Conservation (phyloP, 1,284 basidiomycete genomes). For the Cystobasidium pallidum region DNA sequence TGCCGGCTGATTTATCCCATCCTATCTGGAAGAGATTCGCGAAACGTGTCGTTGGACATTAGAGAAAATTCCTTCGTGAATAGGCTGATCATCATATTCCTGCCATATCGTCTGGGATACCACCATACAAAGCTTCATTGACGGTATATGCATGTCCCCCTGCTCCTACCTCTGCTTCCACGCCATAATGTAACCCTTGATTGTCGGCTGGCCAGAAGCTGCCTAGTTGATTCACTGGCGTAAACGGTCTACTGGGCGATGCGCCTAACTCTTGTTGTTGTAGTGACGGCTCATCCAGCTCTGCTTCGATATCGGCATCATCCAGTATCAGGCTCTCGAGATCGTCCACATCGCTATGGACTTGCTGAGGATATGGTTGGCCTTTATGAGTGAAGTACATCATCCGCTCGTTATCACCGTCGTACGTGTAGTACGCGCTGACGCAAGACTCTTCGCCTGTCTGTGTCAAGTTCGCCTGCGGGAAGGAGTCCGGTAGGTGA, state of each 20-base stretch:
- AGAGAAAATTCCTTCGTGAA: no score
- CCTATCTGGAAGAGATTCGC: neutral
- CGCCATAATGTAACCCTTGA: neutral
- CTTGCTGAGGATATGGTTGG: neutral
- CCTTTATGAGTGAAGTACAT: neutral
- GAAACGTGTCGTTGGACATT: neutral
- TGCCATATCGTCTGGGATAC: neutral
- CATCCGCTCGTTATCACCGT: neutral
- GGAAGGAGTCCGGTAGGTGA: neutral
- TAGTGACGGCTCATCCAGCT: conserved; percentile 10
- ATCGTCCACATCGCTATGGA: neutral
- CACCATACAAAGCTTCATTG: neutral
- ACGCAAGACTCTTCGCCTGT: neutral
- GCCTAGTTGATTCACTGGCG: neutral
- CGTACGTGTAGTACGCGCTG: neutral
- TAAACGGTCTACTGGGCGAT: neutral
- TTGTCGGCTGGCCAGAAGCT: neutral
- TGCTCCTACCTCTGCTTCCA: no score
- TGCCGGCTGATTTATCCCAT: no score
- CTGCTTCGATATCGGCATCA: conserved; percentile 10
- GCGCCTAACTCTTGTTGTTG: neutral
- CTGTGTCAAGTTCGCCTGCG: conserved; percentile 1
- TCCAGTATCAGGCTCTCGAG: conserved; percentile 11
- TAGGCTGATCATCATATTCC: neutral
- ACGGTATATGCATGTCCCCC: neutral